These are phyloP conservation scores for Geotrichum australiense DNA, from an alignment of 1,139 yeast species.

Conservation along the genomic window DNA sequence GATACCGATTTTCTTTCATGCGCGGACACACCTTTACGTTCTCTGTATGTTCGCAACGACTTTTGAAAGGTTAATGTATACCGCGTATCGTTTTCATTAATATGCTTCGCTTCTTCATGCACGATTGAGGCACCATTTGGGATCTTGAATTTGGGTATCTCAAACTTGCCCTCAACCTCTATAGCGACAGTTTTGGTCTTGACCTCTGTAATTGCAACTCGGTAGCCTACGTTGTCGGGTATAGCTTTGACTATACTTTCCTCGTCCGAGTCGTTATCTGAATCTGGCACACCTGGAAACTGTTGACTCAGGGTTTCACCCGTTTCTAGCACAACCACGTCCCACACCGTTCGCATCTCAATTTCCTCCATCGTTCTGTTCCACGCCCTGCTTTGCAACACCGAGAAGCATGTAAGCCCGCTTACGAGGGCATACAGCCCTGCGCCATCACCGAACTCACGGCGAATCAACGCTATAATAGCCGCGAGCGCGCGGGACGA, in stretches of 20 bases:
- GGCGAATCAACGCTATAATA: conserved; percentile 27
- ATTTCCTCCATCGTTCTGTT: conserved; percentile 26
- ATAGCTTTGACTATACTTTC: conserved; percentile 25
- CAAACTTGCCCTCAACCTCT: conserved; percentile 21
- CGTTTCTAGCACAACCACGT: conserved; percentile 31
- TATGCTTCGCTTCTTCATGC: conserved; percentile 20
- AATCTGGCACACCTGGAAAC: conserved; percentile 23
- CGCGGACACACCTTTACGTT: conserved; percentile 21
- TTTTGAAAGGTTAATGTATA: conserved; percentile 24
- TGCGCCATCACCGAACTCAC: conserved; percentile 29
- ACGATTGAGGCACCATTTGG: conserved; percentile 26
- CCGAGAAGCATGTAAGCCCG: conserved; percentile 29
- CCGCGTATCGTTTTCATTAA: conserved; percentile 16
- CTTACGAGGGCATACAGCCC: conserved; percentile 29
- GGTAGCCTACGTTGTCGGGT: conserved; percentile 27
- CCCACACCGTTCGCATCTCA: conserved; percentile 31
- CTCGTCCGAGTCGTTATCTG: conserved; percentile 22
- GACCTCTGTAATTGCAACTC: conserved; percentile 25
- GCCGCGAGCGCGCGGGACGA: conserved; percentile 31
- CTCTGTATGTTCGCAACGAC: conserved; percentile 21
- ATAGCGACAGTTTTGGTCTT: conserved; percentile 23
- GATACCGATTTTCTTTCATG: neutral
- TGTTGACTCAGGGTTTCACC: conserved; percentile 31
- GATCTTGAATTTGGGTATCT: conserved; percentile 19
- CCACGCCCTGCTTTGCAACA: conserved; percentile 30